phyloP scores from a whole-genome alignment of 2,329 filamentous ascomycete genomes.

The Phaeosphaeria sp. region DNA sequence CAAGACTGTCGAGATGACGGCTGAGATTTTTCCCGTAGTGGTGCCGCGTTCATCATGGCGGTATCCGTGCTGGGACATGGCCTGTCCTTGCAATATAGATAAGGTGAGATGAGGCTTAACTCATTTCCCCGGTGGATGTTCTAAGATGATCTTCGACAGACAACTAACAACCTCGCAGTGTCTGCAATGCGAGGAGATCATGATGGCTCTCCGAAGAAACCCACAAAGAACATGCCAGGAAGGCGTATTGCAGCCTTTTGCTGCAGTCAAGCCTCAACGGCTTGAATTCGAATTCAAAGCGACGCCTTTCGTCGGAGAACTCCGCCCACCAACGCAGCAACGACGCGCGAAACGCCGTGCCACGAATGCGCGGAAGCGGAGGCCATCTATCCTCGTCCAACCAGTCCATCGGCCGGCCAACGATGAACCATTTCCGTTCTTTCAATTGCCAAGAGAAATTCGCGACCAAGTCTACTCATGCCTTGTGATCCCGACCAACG shows the following conservation, averaged over 20 bases:
- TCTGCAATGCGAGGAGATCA: constrained; percentile 29
- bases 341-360: constrained; percentile 5
- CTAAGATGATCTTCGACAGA: constrained; percentile 16
- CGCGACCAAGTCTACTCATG: constrained; percentile 38
- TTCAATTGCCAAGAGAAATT: constrained; percentile 34
- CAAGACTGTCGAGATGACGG: constrained; percentile 29
- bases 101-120: constrained; percentile 26
- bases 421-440: constrained; percentile 33
- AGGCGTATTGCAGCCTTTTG: constrained; percentile 8
- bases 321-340: neutral
- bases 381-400: neutral
- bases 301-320: neutral
- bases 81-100: constrained; percentile 34
- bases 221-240: constrained; percentile 35
- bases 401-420: constrained; percentile 3
- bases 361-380: neutral
- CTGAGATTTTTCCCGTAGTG: constrained; percentile 28
- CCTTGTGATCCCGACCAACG: constrained; percentile 26
- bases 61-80: constrained; percentile 29
- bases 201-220: constrained; percentile 36
- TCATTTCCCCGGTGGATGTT: constrained; percentile 21
- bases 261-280: constrained; percentile 7
- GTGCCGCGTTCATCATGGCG: constrained; percentile 29
- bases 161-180: constrained; percentile 19
- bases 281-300: constrained; percentile 2